Conservation (phyloP, 2,329 filamentous ascomycete genomes). For the Madurella mycetomatis region DNA sequence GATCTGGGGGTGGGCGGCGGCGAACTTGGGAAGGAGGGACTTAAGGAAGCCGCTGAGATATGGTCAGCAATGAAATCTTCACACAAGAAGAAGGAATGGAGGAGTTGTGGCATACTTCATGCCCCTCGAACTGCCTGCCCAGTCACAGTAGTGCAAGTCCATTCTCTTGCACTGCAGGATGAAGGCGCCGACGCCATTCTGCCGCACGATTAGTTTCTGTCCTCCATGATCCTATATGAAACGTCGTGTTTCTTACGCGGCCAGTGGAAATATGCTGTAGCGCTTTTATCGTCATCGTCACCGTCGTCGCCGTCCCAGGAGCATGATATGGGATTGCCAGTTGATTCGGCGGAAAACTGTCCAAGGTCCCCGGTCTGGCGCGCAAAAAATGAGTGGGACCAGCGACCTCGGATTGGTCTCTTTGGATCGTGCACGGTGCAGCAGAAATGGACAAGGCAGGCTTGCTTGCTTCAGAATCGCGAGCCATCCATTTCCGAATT, state of each 20-base stretch:
- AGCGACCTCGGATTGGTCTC: conserved; percentile 1
- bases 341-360: conserved; percentile 12
- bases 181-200: conserved; percentile 97
- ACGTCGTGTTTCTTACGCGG: conserved; percentile 41
- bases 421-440: background rate
- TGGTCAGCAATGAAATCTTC: background rate
- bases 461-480: background rate
- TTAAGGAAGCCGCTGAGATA: conserved; percentile 74
- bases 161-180: conserved; percentile 95
- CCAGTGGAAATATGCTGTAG: conserved; percentile 49
- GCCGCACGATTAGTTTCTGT: conserved; percentile 12
- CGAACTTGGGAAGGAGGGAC: conserved; percentile 70
- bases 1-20: conserved; percentile 75
- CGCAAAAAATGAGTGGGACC: conserved; percentile 14
- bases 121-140: conserved; percentile 84
- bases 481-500: background rate
- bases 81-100: background rate
- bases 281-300: conserved; percentile 53
- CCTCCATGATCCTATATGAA: background rate
- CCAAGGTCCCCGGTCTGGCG: background rate
- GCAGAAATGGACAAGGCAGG: background rate
- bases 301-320: conserved; percentile 29
- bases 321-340: conserved; percentile 18
- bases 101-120: conserved; percentile 67
- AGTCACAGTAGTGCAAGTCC: conserved; percentile 97